Evolutionary conservation across 1,139 yeast species (phyloP).

Genomic region (Lodderomyces orthopsilosis): DNA sequence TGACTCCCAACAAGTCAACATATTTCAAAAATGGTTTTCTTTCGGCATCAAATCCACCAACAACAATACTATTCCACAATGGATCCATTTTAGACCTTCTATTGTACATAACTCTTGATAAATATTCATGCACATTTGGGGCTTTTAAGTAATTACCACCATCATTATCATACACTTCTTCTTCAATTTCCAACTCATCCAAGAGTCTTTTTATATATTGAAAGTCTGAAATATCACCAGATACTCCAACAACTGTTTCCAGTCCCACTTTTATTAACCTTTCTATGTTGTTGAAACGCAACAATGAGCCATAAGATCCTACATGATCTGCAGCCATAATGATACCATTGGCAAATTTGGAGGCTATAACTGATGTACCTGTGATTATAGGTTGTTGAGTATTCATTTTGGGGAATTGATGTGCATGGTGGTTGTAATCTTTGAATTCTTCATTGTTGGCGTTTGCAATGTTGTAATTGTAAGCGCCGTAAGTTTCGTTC

Average conservation of each 20-base stretch:
- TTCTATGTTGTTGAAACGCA: slow-evolving; percentile 82
- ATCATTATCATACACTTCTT: slow-evolving; percentile 44
- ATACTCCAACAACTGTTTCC: slow-evolving; percentile 85
- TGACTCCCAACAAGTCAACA: slow-evolving; percentile 88
- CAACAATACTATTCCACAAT: slow-evolving; percentile 90
- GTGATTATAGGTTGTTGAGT: slow-evolving; percentile 95
- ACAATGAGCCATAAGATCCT: slow-evolving; percentile 90
- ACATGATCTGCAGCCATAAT: slow-evolving; percentile 93
- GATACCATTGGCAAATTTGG: slow-evolving; percentile 87
- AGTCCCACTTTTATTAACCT: slow-evolving; percentile 80
- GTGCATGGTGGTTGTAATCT: slow-evolving; percentile 13
- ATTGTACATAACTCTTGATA: slow-evolving; percentile 78
- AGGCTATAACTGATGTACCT: slow-evolving; percentile 91
- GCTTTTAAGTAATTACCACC: slow-evolving; percentile 75
- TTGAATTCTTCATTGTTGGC: slow-evolving; percentile 28
- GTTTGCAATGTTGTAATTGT: slow-evolving; percentile 69
- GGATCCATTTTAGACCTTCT: slow-evolving; percentile 95
- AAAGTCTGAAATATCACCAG: slow-evolving; percentile 94
- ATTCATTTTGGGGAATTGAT: slow-evolving; percentile 65
- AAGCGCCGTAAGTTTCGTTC: slow-evolving; percentile 74
- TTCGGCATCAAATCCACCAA: slow-evolving; percentile 81
- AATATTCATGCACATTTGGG: slow-evolving; percentile 82
- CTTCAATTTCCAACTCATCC: slow-evolving; percentile 51
- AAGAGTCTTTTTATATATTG: slow-evolving; percentile 76
- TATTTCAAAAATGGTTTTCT: slow-evolving; percentile 70